Base-by-base conservation (phyloP, 1,139 yeast genomes). In the Spathaspora sp. region DNA sequence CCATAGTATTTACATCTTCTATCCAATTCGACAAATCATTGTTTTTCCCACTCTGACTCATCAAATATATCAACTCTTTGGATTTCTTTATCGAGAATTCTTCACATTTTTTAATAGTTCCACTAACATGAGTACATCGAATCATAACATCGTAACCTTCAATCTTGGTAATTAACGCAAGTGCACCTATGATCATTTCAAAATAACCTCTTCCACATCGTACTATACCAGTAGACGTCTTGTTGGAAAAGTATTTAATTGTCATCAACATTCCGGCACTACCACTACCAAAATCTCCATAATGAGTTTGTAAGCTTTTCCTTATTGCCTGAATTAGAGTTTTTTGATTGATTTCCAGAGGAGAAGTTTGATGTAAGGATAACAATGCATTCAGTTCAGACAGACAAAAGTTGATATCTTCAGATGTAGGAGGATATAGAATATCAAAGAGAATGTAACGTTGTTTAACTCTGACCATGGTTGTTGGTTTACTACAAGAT, bases 81-180 rank as follows among this genome's bases (percentile, higher is more conserved):
- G 73, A 76, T 51, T 78, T 63, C 55, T 71, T 56, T 51, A 83
- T 77, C 0, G 86, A 85, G 50, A 72, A 80, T 54, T 82, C 78
- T 60, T 90, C 95, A 57, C 95, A 79, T 60, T 89, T 89, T 60
- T 84, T 86, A 40, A 93, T 90, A 0, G 98, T 90, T 0, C 97
- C 98, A 57, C 96, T 84, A 0, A 89, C 83, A 51, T 87, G 85
- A 2, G 79, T 67, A 37, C 89, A 84, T 46, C 83, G 73, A 7
- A 90, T 63, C 4, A 86, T 76, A 8, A 84, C 81, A 4, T 70
- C 68, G 31, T 63, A 61, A n/a, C 77, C 80, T 26, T 75, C 82
- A 1, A 89, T 57, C 25, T 68, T 66, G 40, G 71, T 74, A n/a
- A 89, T 78, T 49, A 86, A 69, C 0, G 88, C 74, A 52, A 91